Evolutionary conservation across 495 filamentous ascomycete species (phyloP).

Genomic region (Hypoxylon intermedium): DNA sequence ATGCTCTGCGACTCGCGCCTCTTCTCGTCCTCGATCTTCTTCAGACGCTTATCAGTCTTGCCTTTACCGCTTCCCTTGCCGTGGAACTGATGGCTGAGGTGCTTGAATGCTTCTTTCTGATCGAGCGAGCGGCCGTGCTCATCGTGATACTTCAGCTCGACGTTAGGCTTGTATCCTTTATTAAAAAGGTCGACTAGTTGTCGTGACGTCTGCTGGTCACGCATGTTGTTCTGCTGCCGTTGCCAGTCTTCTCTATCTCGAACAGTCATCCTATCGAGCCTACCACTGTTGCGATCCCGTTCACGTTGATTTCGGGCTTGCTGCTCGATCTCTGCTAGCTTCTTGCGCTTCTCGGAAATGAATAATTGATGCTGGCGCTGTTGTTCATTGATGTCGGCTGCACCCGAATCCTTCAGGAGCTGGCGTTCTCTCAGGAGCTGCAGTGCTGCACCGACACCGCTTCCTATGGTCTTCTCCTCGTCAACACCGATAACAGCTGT

Average conservation of each 20-base stretch:
- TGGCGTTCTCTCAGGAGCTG: conserved; percentile 82
- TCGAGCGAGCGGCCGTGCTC: conserved; percentile 83
- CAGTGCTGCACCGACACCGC: conserved; percentile 82
- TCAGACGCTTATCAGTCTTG: conserved; percentile 95
- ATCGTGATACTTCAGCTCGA: conserved; percentile 89
- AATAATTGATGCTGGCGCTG: conserved; percentile 82
- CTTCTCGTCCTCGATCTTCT: conserved; percentile 97
- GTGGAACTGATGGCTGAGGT: conserved; percentile 96
- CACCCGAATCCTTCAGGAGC: conserved; percentile 69
- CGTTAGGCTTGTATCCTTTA: conserved; percentile 84
- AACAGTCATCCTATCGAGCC: conserved; percentile 83
- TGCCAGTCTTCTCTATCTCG: conserved; percentile 92
- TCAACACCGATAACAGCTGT: conserved; percentile 78
- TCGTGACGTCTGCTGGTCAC: conserved; percentile 81
- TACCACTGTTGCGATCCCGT: conserved; percentile 79
- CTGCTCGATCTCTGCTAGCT: conserved; percentile 77
- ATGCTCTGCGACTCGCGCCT: conserved; percentile 79
- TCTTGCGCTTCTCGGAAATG: conserved; percentile 74
- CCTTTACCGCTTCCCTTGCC: conserved; percentile 96
- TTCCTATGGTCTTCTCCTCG: conserved; percentile 77
- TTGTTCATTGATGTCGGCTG: conserved; percentile 68
- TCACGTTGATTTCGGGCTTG: conserved; percentile 84
- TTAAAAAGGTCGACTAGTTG: conserved; percentile 84
- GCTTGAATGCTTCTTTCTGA: conserved; percentile 91
- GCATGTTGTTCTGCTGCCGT: conserved; percentile 81